phyloP scores from a whole-genome alignment of 768 basidiomycete genomes.

The Crassisporium funariophilum region DNA sequence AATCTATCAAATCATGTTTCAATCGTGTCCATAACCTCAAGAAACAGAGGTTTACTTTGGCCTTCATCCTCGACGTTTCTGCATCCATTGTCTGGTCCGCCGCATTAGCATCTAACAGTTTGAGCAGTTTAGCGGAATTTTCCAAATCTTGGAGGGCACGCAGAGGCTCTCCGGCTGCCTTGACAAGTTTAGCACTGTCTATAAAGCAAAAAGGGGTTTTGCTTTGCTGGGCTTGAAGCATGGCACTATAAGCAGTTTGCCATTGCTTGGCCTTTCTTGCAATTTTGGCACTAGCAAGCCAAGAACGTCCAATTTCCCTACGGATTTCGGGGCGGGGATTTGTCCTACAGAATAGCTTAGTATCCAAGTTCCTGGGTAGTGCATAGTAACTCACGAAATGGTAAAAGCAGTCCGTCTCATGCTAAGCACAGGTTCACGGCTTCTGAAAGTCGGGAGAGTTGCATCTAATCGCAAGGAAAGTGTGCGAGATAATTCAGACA shows the following conservation, averaged over 20 bases:
- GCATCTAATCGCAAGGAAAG: slow-evolving; percentile 71
- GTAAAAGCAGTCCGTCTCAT: slow-evolving; percentile 86
- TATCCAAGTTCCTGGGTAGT: background rate
- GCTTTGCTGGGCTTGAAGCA: slow-evolving; percentile 83
- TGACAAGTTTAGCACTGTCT: slow-evolving; percentile 86
- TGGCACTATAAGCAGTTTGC: slow-evolving; percentile 96
- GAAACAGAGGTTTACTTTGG: slow-evolving; percentile 55
- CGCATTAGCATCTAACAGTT: slow-evolving; percentile 48
- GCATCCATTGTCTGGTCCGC: slow-evolving; percentile 64
- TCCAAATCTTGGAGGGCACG: slow-evolving; percentile 88
- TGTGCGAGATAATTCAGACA: slow-evolving; percentile 47
- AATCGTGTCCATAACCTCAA: background rate
- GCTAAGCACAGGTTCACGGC: slow-evolving; percentile 85
- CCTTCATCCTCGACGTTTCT: slow-evolving; percentile 56
- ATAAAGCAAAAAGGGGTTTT: slow-evolving; percentile 78
- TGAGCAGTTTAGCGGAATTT: slow-evolving; percentile 59
- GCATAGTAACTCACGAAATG: slow-evolving; percentile 51
- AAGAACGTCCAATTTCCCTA: slow-evolving; percentile 76
- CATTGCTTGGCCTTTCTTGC: slow-evolving; percentile 93
- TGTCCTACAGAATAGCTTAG: slow-evolving; percentile 26
- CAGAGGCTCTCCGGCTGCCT: slow-evolving; percentile 75
- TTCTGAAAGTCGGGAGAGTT: slow-evolving; percentile 85
- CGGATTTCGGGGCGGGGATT: slow-evolving; percentile 41
- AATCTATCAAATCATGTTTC: slow-evolving; percentile 46
- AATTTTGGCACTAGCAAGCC: slow-evolving; percentile 94